Conservation (phyloP, 2,329 filamentous ascomycete species). For the Aspergillus fischeri region DNA sequence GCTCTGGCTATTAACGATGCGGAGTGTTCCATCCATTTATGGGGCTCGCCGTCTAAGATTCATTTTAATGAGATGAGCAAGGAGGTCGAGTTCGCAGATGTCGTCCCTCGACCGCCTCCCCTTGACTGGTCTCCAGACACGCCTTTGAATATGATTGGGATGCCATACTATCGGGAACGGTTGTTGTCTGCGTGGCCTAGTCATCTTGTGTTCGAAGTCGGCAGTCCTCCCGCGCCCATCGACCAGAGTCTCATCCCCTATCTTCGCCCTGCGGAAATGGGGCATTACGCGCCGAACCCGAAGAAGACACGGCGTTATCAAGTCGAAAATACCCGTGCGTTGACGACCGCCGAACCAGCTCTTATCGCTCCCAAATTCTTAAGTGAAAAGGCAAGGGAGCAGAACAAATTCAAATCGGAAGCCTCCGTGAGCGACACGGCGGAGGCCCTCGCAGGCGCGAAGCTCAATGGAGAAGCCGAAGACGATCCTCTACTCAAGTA, state of each 20-base stretch:
- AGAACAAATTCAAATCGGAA: conserved; percentile 38
- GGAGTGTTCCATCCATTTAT: conserved; percentile 75
- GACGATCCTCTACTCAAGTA: conserved; percentile 86
- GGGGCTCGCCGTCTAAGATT: conserved; percentile 81
- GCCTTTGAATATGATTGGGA: conserved; percentile 79
- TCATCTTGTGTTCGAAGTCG: conserved; percentile 77
- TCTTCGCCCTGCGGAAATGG: conserved; percentile 69
- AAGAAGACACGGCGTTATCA: conserved; percentile 74
- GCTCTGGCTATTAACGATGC: conserved; percentile 76
- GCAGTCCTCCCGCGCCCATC: conserved; percentile 71
- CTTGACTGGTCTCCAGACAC: conserved; percentile 70
- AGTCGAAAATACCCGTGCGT: conserved; percentile 67
- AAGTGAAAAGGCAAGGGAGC: conserved; percentile 81
- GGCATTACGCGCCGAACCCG: conserved; percentile 73
- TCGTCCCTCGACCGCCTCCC: conserved; percentile 56
- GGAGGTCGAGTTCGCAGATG: conserved; percentile 72
- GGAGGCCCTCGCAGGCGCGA: conserved; percentile 63
- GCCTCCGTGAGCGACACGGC: conserved; percentile 52
- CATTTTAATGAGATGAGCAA: conserved; percentile 80
- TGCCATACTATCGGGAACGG: conserved; percentile 88
- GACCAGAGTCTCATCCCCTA: conserved; percentile 66
- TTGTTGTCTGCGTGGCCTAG: conserved; percentile 87
- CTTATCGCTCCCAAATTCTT: conserved; percentile 81
- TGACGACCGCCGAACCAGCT: conserved; percentile 58
- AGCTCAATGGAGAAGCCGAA: conserved; percentile 67